These are phyloP conservation scores for Venturia asperata DNA, from an alignment of 2,329 filamentous ascomycete species.

Conservation along the genomic window DNA sequence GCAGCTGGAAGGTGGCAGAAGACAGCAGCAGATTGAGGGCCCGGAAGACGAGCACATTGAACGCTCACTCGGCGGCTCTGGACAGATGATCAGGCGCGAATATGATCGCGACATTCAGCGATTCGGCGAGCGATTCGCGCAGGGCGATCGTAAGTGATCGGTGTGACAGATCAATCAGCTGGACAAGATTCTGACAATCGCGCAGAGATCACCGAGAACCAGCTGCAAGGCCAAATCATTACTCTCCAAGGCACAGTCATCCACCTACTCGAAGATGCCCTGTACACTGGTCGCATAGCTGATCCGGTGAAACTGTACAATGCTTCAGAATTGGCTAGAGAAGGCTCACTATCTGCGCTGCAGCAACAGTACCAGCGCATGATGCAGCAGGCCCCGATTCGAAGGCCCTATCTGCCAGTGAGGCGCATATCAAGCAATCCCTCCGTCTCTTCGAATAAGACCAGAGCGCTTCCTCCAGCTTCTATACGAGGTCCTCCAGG, in stretches of 20 bases:
- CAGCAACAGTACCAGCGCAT: conserved; percentile 32
- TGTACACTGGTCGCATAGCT: conserved; percentile 34
- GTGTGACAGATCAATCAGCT: neutral
- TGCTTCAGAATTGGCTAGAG: conserved; percentile 37
- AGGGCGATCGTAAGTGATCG: conserved; percentile 33
- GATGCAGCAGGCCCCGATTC: conserved; percentile 18
- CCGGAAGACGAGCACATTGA: conserved; percentile 27
- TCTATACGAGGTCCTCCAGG: neutral
- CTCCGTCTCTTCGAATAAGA: neutral
- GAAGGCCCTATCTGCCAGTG: conserved; percentile 3
- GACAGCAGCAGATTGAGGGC: conserved; percentile 18
- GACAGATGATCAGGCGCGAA: conserved; percentile 32
- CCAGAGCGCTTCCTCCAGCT: conserved; percentile 7
- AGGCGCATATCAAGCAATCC: conserved; percentile 16
- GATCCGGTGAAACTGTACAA: conserved; percentile 36
- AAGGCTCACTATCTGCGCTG: conserved; percentile 35
- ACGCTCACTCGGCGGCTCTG: conserved; percentile 28
- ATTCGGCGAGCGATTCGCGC: conserved; percentile 33
- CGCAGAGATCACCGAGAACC: conserved; percentile 36
- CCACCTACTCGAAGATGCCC: conserved; percentile 38
- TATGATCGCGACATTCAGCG: conserved; percentile 33
- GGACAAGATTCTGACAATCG: conserved; percentile 21
- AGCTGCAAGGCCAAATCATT: conserved; percentile 38
- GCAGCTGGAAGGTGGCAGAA: conserved; percentile 15
- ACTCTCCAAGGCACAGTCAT: conserved; percentile 40